phyloP scores from a whole-genome alignment of 73 alveolate genomes.

The Diophrys sp. region DNA sequence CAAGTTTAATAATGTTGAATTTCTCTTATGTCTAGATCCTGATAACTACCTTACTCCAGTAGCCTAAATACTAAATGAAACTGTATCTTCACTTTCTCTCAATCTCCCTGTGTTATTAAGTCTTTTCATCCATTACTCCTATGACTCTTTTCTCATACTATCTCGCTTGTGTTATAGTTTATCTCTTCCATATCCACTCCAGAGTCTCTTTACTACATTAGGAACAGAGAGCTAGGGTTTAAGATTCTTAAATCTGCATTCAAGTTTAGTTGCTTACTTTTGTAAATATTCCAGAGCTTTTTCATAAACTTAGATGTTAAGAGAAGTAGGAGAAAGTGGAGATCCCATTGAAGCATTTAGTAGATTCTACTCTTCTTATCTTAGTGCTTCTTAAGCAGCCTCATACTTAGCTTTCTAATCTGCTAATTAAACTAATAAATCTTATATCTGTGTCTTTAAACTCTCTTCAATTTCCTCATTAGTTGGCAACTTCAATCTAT shows the following conservation, averaged over 20 bases:
- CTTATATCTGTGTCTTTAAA: too few relatives aligned
- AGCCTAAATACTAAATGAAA: not conserved
- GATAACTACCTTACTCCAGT: too few relatives aligned
- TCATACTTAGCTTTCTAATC: too few relatives aligned
- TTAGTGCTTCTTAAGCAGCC: too few relatives aligned
- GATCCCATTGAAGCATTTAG: too few relatives aligned
- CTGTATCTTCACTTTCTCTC: not conserved
- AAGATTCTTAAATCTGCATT: not conserved
- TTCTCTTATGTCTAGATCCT: too few relatives aligned
- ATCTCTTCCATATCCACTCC: constrained; percentile 2
- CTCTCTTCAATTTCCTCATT: too few relatives aligned
- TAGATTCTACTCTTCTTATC: too few relatives aligned
- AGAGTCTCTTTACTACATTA: not conserved
- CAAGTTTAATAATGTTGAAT: too few relatives aligned
- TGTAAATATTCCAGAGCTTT: not conserved
- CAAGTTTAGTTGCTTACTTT: not conserved
- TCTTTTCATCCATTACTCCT: not conserved
- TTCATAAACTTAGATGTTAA: not conserved
- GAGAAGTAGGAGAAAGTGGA: not conserved
- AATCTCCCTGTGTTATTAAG: not conserved
- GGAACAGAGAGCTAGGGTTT: not conserved
- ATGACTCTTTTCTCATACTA: not conserved
- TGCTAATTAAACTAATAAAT: too few relatives aligned
- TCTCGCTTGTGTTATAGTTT: not conserved
- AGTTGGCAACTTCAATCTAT: not conserved